Base-by-base conservation (phyloP, 352 stramenopile genomes). In the Globisporangium perplexum region DNA sequence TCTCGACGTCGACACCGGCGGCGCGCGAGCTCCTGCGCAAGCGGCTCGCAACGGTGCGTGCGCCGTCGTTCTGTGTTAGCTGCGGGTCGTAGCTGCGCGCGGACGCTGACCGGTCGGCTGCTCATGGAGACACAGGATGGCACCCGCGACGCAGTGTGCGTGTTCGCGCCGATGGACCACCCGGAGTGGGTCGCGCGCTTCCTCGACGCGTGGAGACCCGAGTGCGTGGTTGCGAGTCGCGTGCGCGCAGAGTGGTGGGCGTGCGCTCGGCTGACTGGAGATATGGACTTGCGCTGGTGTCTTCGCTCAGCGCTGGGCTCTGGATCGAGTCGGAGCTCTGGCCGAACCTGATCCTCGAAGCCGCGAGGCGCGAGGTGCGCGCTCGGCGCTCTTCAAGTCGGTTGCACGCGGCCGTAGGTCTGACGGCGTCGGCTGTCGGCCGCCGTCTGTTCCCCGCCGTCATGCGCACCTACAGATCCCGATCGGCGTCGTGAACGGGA, bases 321-420 rank as follows among this genome's bases (percentile, higher is more conserved):
- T 92, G 77, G 78, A 70, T 90, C 49, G 82, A 92, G 62, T 92
- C 82, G 22, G 82, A 92, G 60, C 61, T 92, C n/a, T 92, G 82
- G 82, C 82, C 78, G 6, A 88, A 73, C 23, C 56, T 92, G 24
- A 78, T 92, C 18, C 55, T 58, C 14, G 77, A 88, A 63, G 74
- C 74, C 17, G 10, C 30, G 35, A 30, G 44, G 45, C 55, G 30
- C 31, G 31, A 31, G 28, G 28, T 31, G 15, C 15, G 31, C n/a
- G n/a, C n/a, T n/a, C n/a, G n/a, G n/a, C n/a, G n/a, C n/a, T n/a
- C n/a, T n/a, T n/a, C n/a, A n/a, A n/a, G n/a, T n/a, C n/a, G n/a
- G n/a, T n/a, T n/a, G n/a, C n/a, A n/a, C n/a, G n/a, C n/a, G n/a
- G n/a, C n/a, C n/a, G n/a, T n/a, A n/a, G n/a, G n/a, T n/a, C n/a